Evolutionary conservation across 2,329 filamentous ascomycete species (phyloP), one percentile per base, ranked within the genome.

Genomic region (Trichophyton equinum): DNA sequence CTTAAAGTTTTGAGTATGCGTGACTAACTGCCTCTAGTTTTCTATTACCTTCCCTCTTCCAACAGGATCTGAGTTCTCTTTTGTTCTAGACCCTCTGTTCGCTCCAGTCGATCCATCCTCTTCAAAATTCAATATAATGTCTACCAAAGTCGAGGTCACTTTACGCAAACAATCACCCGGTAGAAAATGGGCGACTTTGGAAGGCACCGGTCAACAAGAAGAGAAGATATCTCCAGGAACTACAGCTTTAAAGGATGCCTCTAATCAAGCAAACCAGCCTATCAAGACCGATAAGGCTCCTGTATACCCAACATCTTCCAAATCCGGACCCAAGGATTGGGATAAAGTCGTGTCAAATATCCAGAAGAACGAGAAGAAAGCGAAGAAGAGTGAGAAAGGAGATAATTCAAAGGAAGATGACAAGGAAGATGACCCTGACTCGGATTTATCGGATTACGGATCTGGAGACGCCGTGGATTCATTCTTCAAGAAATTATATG

Each of bases 401-500:
- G n/a, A 22, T 7, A 36, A 69, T 60, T 77, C 62, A 70, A 51
- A 62, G 63, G 44, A 72, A 0, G 79, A 81, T 1, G 67, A 70
- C 8, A 67, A 69, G 4, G 70, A 67, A 13, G 74, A 75, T 33
- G 79, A 70, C 2, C 79, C 83, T 0, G 84, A 84, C 8, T 79
- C 81, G 0, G 79, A 82, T 0, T 69, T 75, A 61, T 75, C 73
- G 3, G 74, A 76, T n/a, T 74, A 77, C 30, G 77, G 78, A 4
- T 63, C 75, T 22, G 81, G 79, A 1, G 84, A 86, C 62, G 83
- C 87, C 30, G 84, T 91, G 7, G 87, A 95, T 67, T 71, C 74
- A 9, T 97, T 96, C 76, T 99, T 99, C 79, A 94, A 95, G 79
- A 85, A 87, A 69, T 78, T 99, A 1, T 97, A 92, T 76, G 84